These are phyloP conservation scores for Cryptococcus jaspeensis DNA, from an alignment of 1,284 basidiomycete species.

Conservation along the genomic window DNA sequence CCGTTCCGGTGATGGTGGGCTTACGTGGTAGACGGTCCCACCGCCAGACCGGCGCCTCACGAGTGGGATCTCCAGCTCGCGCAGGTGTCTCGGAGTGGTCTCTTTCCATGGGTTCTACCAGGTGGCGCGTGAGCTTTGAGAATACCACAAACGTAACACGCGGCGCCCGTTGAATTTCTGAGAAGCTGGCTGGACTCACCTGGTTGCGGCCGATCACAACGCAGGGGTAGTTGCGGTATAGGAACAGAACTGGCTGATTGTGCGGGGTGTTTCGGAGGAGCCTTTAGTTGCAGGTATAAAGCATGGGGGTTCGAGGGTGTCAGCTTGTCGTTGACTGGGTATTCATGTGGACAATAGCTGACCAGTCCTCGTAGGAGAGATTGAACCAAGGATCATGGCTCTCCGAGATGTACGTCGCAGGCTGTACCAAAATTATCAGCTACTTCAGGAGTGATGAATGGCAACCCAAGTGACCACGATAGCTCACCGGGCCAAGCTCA, in stretches of 20 bases:
- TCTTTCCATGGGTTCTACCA: conserved; percentile 94
- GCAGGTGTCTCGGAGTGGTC: conserved; percentile 67
- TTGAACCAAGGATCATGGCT: conserved; percentile 91
- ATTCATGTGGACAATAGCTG: conserved; percentile 35
- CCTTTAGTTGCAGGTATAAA: conserved; percentile 55
- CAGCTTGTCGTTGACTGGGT: conserved; percentile 8
- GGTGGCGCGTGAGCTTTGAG: neutral
- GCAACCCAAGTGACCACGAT: no score
- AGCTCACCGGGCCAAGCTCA: conserved; percentile 23
- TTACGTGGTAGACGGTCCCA: conserved; percentile 95
- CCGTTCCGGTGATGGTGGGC: conserved; percentile 36
- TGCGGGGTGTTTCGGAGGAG: conserved; percentile 73
- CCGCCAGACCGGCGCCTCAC: conserved; percentile 88
- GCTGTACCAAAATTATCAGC: conserved; percentile 24
- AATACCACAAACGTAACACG: neutral
- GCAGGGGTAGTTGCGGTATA: conserved; percentile 87
- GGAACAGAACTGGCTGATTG: conserved; percentile 69
- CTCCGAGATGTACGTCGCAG: conserved; percentile 69
- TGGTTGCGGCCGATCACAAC: conserved; percentile 93
- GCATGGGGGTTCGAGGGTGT: neutral
- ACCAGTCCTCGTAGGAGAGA: conserved; percentile 92
- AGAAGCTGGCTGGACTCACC: conserved; percentile 32
- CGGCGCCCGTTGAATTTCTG: no score
- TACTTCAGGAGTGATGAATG: neutral
- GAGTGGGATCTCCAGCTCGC: conserved; percentile 65